These are phyloP conservation scores for Suaeda aralocaspica DNA, from an alignment of 148 eudicot species.

Conservation along the genomic window DNA sequence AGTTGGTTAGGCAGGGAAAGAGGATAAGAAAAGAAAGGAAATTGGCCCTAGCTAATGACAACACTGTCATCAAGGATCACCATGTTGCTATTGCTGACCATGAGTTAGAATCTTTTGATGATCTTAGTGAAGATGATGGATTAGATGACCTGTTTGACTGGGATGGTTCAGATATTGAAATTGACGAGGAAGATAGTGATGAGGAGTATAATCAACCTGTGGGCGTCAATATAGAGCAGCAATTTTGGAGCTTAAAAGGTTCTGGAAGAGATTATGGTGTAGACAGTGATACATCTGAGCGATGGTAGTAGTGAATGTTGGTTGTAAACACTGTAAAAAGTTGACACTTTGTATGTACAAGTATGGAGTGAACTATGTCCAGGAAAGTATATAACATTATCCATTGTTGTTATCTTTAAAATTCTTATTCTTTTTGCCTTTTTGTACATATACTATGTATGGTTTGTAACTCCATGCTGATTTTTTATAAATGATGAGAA, in stretches of 20 bases:
- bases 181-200: slow-evolving; percentile 30
- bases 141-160: slow-evolving; percentile 52
- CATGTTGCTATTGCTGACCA: slow-evolving; percentile 27
- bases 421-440: background rate
- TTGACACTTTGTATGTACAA: background rate
- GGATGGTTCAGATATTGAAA: slow-evolving; percentile 38
- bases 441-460: background rate
- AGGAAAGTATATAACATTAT: background rate
- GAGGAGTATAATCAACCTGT: slow-evolving; percentile 26
- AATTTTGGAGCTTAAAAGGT: slow-evolving; percentile 50
- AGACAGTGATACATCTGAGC: slow-evolving; percentile 31
- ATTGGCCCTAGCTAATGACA: slow-evolving; percentile 23
- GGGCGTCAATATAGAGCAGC: slow-evolving; percentile 24
- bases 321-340: slow-evolving; percentile 4
- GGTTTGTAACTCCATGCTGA: background rate
- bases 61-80: slow-evolving; percentile 5
- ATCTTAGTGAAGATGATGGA: slow-evolving; percentile 38
- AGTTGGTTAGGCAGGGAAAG: slow-evolving; percentile 68
- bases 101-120: slow-evolving; percentile 29
- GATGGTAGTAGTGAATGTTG: slow-evolving; percentile 45
- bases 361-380: background rate
- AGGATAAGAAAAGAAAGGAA: slow-evolving; percentile 58
- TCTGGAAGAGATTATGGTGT: slow-evolving; percentile 9
- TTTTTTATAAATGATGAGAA: background rate
- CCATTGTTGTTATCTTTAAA: background rate